Base-by-base conservation (phyloP, 1,139 yeast genomes). In the Sugiyamaella grinbergsii region DNA sequence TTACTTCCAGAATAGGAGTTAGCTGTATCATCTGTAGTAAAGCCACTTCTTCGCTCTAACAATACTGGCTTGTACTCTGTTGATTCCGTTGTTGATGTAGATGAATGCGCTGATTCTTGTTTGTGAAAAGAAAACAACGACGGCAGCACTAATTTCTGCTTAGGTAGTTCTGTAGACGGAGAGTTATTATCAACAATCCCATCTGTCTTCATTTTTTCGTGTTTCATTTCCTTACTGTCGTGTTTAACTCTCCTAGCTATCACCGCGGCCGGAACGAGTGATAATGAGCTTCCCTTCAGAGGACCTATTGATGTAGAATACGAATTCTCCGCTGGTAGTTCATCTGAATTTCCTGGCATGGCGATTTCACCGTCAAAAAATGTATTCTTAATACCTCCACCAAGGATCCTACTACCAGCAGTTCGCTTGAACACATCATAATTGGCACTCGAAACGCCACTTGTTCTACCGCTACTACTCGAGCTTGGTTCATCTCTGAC, bases 221-320 rank as follows among this genome's bases (percentile, higher is more conserved):
- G 20, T 32, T 24, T 13, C 33, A 43, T 15, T 13, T 31, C 34
- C 33, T 34, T n/a, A 34, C 23, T 41, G 16, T 59, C 64, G 26
- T 59, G 55, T 43, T 61, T 62, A n/a, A 62, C 64, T 20, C 44
- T 50, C n/a, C 63, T 47, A 2, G 65, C 65, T n/a, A 61, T 56
- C 5, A 62, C 62, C 6, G 64, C 51, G 1, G 65, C 65, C 13
- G 66, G 65, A 2, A 62, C 54, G 6, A 62, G 47, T 36, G 19
- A 16, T 49, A 36, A 53, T 47, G 43, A 49, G 22, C 32, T 33
- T 15, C 11, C 45, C 10, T 51, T 46, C 26, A 49, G 43, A 13
- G 48, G 40, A 15, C 40, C 38, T 18, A 41, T 42, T 3, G 41
- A 28, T 15, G 31, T 13, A 15, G 39, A 31, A 7, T 49, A 26